Evolutionary conservation across 768 basidiomycete genomes (phyloP).

Genomic region (Trametes coccinea): DNA sequence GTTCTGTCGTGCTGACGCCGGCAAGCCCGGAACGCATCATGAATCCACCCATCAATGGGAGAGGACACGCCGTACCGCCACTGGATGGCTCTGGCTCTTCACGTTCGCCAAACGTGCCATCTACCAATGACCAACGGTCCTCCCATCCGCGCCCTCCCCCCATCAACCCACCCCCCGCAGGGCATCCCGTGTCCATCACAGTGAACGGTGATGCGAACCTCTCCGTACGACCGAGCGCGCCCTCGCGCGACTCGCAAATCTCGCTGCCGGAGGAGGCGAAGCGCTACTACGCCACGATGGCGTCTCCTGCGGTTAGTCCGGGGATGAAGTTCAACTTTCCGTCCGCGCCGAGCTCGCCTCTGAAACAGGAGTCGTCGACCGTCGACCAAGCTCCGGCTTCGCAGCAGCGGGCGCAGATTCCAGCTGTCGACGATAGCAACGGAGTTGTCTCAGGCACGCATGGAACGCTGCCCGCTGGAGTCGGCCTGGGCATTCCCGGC

Average conservation of each 20-base stretch:
- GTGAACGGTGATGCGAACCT: conserved; percentile 25
- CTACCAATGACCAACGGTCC: not conserved
- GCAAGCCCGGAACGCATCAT: conserved; percentile 15
- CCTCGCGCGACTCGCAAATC: conserved; percentile 66
- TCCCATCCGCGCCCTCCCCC: conserved; percentile 10
- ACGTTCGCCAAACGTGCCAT: not conserved
- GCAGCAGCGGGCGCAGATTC: not conserved
- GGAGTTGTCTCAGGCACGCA: not conserved
- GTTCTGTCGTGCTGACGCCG: conserved; percentile 16
- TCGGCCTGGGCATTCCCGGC: conserved; percentile 3
- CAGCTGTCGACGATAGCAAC: not conserved
- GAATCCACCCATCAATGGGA: conserved; percentile 6
- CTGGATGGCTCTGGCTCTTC: conserved; percentile 1
- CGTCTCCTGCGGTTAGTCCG: conserved; percentile 59
- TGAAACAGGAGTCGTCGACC: conserved; percentile 14
- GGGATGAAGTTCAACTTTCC: conserved; percentile 22
- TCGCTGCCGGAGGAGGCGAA: conserved; percentile 77
- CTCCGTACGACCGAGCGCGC: conserved; percentile 30
- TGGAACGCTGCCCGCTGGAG: not conserved
- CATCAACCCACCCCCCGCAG: conserved; percentile 7
- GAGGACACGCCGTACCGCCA: not conserved
- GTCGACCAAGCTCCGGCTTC: conserved; percentile 13
- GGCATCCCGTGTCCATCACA: conserved; percentile 25
- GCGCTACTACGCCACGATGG: conserved; percentile 68
- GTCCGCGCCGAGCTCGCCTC: conserved; percentile 15